Conservation (phyloP, 306 rosid species). For the Bauhinia variegata region DNA sequence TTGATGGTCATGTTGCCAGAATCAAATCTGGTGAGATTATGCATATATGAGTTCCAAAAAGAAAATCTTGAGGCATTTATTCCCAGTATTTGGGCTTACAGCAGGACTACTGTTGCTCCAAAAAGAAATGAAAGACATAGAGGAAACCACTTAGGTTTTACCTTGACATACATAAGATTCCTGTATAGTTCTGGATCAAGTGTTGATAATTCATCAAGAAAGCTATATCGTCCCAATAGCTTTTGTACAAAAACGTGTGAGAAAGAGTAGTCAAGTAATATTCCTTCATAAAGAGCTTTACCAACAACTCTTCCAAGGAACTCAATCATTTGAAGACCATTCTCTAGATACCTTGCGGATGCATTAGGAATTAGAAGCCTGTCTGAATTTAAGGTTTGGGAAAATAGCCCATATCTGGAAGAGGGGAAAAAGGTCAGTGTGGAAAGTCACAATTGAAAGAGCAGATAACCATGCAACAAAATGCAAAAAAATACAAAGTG, state of each 20-base stretch:
- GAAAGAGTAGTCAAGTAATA: conserved; percentile 93
- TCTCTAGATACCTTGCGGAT: conserved; percentile 85
- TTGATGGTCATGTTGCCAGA: neutral
- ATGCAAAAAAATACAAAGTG: conserved; percentile 31
- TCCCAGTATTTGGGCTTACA: too few relatives aligned
- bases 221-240: conserved; percentile 93
- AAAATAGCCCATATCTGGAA: conserved; percentile 79
- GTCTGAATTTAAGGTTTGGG: conserved; percentile 88
- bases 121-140: too few relatives aligned
- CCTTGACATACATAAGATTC: conserved; percentile 97
- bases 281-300: conserved; percentile 97
- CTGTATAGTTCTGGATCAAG: conserved; percentile 92
- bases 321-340: conserved; percentile 95
- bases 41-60: conserved; percentile 5
- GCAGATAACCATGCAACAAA: conserved; percentile 33
- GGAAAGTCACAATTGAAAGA: conserved; percentile 30
- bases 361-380: conserved; percentile 81
- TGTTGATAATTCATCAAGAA: conserved; percentile 92
- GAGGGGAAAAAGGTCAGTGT: conserved; percentile 38
- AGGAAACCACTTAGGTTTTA: conserved; percentile 39
- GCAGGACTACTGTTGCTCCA: too few relatives aligned
- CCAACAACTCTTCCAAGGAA: conserved; percentile 98
- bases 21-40: conserved; percentile 25
- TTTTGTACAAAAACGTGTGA: conserved; percentile 92
- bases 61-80: neutral